Evolutionary conservation across 805 yeast genomes (phyloP).

Genomic region (Nakazawaea wickerhamii): DNA sequence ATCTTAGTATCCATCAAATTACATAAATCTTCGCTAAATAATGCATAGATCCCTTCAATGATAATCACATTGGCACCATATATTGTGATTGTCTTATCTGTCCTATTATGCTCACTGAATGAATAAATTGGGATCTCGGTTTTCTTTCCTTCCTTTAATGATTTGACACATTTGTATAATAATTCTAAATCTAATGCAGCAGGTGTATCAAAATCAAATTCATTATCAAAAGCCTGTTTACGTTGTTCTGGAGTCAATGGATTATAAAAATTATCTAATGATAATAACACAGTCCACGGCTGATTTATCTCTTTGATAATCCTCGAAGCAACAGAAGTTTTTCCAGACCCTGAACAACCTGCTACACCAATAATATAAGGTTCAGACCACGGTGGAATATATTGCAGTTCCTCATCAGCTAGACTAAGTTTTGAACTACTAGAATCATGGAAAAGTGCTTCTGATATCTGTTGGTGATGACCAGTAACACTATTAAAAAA

Average conservation of each 20-base stretch:
- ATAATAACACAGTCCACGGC: conserved; percentile 90
- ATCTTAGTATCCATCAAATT: conserved; percentile 80
- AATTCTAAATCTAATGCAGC: conserved; percentile 77
- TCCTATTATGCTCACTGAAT: conserved; percentile 54
- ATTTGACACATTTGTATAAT: conserved; percentile 54
- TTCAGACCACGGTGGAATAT: conserved; percentile 83
- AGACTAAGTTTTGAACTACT: background rate
- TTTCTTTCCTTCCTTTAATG: conserved; percentile 65
- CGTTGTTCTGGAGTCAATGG: conserved; percentile 64
- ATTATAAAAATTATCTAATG: conserved; percentile 87
- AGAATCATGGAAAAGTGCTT: background rate
- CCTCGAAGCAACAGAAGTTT: conserved; percentile 83
- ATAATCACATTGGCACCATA: conserved; percentile 94
- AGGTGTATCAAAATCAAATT: conserved; percentile 86
- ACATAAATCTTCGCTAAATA: conserved; percentile 63
- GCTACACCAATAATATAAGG: conserved; percentile 88
- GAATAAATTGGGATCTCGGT: conserved; percentile 69
- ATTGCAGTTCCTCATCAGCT: conserved; percentile 21
- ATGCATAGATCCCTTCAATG: conserved; percentile 85
- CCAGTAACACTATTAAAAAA: conserved; percentile 7
- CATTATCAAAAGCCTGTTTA: conserved; percentile 54
- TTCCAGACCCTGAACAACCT: conserved; percentile 87
- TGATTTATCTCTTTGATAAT: conserved; percentile 73
- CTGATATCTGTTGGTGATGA: background rate
- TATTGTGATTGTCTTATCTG: conserved; percentile 63